Base-by-base conservation (phyloP, 441 rosid genomes). In the Capsella rubella region DNA sequence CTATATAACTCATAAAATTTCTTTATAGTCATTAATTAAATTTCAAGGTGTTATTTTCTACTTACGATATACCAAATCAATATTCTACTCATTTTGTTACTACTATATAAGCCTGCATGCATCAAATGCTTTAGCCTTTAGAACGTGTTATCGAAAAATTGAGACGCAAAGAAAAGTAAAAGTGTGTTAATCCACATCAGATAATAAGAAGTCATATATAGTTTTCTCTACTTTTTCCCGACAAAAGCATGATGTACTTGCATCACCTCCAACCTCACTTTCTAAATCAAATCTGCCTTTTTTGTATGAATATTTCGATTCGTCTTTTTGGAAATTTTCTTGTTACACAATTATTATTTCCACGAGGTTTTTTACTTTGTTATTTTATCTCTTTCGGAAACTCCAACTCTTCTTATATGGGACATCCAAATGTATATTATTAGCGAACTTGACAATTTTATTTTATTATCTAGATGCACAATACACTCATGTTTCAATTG, bases 181-280 rank as follows among this genome's bases (percentile, higher is more conserved):
- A 69, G 46, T 34, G 13, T 43, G 35, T 21, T 1, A 62, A 34
- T 62, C 68, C 70, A 72, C 28, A 45, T 72, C 76, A 53, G 29
- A 55, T 63, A 43, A 16, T 14, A 43, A 18, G 18, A 64, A 32
- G 64, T 57, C 47, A 29, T 37, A 6, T 64, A 9, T 64, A 64
- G 71, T 65, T 73, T 73, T 56, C 34, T 46, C 39, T 1, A 34
- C 64, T 53, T 63, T 53, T 63, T 63, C 54, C 72, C 60, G 77
- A 73, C 77, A 73, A 73, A 73, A 56, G 77, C 45, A 52, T 73
- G 65, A 31, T 57, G 65, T 56, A 28, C 66, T 18, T 57, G 65
- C 72, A 73, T 73, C 77, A 73, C 6, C 58, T 65, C 66, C 66
- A 65, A 73, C 77, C 77, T 73, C 67, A 73, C 59, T 39, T 65